Conservation (phyloP, 2,329 filamentous ascomycete genomes). For the Cladosporium austrohemisphaericum region DNA sequence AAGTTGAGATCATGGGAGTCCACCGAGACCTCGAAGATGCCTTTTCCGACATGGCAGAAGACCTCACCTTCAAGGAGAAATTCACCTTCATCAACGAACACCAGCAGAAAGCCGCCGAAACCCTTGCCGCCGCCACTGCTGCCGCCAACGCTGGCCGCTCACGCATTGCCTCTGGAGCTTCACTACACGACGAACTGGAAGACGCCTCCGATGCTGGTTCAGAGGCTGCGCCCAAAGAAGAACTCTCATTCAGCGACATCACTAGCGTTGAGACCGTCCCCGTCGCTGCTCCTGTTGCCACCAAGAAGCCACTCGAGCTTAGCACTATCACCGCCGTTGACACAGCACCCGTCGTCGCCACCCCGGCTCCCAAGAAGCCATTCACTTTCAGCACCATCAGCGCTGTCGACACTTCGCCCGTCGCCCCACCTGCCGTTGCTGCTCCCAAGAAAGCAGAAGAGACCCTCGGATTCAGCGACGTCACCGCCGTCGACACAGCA, state of each 20-base stretch:
- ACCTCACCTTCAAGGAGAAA: conserved; percentile 10
- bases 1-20: background rate
- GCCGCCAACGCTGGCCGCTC: background rate
- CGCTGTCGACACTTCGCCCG: background rate
- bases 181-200: conserved; percentile 6
- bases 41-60: conserved; percentile 7
- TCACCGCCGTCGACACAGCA: background rate
- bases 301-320: background rate
- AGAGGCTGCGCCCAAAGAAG: background rate
- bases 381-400: background rate
- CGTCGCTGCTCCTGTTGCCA: background rate
- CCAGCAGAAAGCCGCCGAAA: background rate
- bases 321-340: background rate
- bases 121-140: too few relatives aligned
- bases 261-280: background rate
- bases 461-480: background rate
- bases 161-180: background rate
- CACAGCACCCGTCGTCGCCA: background rate
- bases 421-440: background rate
- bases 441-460: background rate
- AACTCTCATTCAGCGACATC: background rate
- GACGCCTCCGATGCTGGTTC: background rate
- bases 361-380: background rate
- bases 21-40: background rate
- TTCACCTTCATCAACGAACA: conserved; percentile 7